phyloP scores from a whole-genome alignment of 139 green algal genomes.

The Pleodorina starrii region DNA sequence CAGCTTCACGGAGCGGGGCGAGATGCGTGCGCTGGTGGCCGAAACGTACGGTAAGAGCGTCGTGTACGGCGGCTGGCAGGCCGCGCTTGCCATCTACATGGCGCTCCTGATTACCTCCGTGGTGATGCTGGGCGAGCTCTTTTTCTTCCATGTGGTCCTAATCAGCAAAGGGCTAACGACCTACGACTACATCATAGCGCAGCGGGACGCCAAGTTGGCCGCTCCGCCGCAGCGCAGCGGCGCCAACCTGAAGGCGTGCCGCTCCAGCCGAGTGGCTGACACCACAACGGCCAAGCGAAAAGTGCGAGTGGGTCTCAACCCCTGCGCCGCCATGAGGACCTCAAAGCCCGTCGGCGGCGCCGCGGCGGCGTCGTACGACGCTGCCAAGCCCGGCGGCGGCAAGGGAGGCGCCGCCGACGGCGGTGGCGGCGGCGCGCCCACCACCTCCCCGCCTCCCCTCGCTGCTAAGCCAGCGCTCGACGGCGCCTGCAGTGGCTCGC shows the following conservation, averaged over 20 bases:
- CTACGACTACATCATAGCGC: conserved; percentile 83
- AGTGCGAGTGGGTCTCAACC: conserved; percentile 52
- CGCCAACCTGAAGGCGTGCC: not conserved
- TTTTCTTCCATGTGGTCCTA: conserved; percentile 80
- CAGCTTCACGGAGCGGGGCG: conserved; percentile 54
- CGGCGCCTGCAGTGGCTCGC: not conserved
- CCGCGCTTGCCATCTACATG: conserved; percentile 56
- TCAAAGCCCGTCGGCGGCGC: not conserved
- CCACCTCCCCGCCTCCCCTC: not conserved
- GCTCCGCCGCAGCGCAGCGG: not conserved
- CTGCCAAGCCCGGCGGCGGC: not conserved
- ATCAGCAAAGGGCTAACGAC: conserved; percentile 72
- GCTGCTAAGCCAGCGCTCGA: conserved; percentile 9
- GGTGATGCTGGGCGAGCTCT: conserved; percentile 73
- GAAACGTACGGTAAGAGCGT: conserved; percentile 52
- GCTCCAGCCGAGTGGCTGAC: conserved; percentile 19
- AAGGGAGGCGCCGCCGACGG: not conserved
- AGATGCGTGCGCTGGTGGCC: conserved; percentile 33
- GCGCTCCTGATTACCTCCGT: conserved; percentile 38
- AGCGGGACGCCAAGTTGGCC: conserved; percentile 48
- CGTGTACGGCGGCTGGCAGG: conserved; percentile 58
- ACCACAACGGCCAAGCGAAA: conserved; percentile 17
- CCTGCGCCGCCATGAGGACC: conserved; percentile 44
- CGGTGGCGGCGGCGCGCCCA: not conserved
- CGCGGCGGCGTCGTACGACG: not conserved